Evolutionary conservation across 2,329 filamentous ascomycete genomes (phyloP), one percentile per base, ranked within the genome.

Genomic region (Sarocladium kiliense): DNA sequence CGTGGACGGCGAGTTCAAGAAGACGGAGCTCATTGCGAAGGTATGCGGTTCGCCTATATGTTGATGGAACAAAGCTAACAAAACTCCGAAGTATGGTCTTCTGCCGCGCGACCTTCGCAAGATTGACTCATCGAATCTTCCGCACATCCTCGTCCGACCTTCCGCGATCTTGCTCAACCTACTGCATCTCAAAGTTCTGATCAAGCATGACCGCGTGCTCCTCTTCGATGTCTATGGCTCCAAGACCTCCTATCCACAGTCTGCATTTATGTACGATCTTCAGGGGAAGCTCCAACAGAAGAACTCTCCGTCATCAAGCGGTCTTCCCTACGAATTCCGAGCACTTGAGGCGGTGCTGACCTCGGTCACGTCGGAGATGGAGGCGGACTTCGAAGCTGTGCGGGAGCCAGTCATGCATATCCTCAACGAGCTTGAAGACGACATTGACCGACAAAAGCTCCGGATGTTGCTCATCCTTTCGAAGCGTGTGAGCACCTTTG

Each of bases 191-290:
- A 89, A 94, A 58, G 94, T 96, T 54, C 80, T 99, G 23, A 96
- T 99, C 69, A 97, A 97, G 74, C 84, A 92, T 60, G 90, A 99
- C 66, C 88, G 92, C 23, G 91, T 99, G 6, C 82, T 99, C 23
- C 86, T 99, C 4, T 97, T 99, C 68, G 94, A 97, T 65, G 90
- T 94, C 14, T 97, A 96, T 71, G 94, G 94, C 27, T 94, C 91
- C 39, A 92, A 91, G 57, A 91, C 95, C 62, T 95, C 91, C 0
- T 96, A 97, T 65, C 91, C 93, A 30, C 94, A 97, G 69, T 96
- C 91, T 3, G 84, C 94, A 14, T 99, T 99, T 74, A 96, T 99
- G 84, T 97, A 97, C 72, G 94, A 97, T 66, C 76, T 99, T 19
- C 91, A 97, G 69, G 90, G 90, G 12, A 96, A 96, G 68, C 77